Conservation (phyloP, 345 rosid genomes). For the Sapria himalayana region DNA sequence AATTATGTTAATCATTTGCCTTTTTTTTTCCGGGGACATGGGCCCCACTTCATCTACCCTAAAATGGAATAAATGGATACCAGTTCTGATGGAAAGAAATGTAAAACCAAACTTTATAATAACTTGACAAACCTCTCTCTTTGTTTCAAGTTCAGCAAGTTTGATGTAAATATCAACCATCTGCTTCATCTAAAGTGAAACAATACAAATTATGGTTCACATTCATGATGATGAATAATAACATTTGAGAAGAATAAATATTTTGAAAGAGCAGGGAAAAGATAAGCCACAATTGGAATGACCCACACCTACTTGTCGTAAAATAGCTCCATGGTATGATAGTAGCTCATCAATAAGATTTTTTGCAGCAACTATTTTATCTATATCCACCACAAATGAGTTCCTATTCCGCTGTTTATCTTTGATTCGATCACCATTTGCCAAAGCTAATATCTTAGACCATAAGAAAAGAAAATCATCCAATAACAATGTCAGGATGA, state of each 20-base stretch:
- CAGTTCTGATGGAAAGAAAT: not conserved
- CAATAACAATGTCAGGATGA: constrained; percentile 4
- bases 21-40: no score
- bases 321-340: constrained; percentile 50
- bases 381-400: constrained; percentile 77
- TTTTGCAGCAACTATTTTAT: constrained; percentile 79
- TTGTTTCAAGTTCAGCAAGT: constrained; percentile 89
- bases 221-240: no score
- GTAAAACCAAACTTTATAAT: not conserved
- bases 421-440: constrained; percentile 93
- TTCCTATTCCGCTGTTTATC: constrained; percentile 80
- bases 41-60: no score
- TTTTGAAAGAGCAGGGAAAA: not conserved
- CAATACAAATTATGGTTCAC: no score
- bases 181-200: constrained; percentile 54
- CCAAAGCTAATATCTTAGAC: constrained; percentile 72
- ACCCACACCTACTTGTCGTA: constrained; percentile 54
- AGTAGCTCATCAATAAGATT: constrained; percentile 53
- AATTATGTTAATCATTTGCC: no score
- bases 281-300: no score
- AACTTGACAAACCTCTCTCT: constrained; percentile 55
- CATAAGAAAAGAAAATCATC: constrained; percentile 7
- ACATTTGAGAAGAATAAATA: no score
- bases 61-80: no score
- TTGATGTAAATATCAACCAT: constrained; percentile 90